Evolutionary conservation across 768 basidiomycete genomes (phyloP).

Genomic region (Cystobasidium ongulense): DNA sequence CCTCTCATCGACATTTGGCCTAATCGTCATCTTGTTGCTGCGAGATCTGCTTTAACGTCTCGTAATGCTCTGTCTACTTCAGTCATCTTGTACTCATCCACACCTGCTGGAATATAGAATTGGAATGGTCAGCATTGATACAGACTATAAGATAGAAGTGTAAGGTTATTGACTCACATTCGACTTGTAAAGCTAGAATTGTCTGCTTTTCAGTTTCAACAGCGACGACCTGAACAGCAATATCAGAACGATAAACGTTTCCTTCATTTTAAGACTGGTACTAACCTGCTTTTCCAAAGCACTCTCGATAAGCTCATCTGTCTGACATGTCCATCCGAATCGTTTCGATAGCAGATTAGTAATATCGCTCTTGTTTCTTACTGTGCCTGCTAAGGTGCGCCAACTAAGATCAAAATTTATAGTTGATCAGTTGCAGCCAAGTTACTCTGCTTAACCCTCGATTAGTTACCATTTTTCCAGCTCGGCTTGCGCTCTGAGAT

Average conservation of each 20-base stretch:
- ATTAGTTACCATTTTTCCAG: neutral
- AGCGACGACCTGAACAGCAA: neutral
- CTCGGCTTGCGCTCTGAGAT: neutral
- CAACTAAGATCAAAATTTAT: neutral
- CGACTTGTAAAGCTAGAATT: neutral
- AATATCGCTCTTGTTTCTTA: neutral
- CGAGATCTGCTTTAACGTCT: conserved; percentile 5
- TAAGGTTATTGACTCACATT: neutral
- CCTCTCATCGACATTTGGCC: neutral
- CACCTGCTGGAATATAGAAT: neutral
- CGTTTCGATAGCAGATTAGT: neutral
- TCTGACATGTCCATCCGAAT: conserved; percentile 16
- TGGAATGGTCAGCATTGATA: neutral
- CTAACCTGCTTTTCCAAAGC: neutral
- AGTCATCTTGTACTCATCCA: neutral
- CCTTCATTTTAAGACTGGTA: neutral
- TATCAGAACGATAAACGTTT: neutral
- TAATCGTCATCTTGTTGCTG: neutral
- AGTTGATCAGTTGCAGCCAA: neutral
- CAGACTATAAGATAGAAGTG: neutral
- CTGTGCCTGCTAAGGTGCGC: neutral
- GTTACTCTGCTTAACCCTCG: neutral
- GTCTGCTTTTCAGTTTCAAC: neutral
- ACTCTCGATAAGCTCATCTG: conserved; percentile 12
- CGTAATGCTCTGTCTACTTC: conserved; percentile 11